These are phyloP conservation scores for Cladorrhinum samala DNA, from an alignment of 495 filamentous ascomycete species.

Conservation along the genomic window DNA sequence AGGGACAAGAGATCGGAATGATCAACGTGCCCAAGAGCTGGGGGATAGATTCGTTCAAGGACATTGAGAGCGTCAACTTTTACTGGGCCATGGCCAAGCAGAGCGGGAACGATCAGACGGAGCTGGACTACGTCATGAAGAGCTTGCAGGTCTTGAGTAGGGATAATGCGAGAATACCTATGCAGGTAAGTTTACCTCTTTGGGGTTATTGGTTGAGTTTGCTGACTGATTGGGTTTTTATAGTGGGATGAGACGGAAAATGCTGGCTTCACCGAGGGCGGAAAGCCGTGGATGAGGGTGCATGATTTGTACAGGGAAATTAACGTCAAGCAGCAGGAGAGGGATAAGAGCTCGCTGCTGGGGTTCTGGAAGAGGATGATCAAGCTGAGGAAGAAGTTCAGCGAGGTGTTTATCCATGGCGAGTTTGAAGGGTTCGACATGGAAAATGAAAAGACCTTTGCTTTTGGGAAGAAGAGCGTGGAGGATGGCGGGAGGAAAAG, in stretches of 20 bases:
- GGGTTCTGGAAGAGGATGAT: slow-evolving; percentile 43
- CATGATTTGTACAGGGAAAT: slow-evolving; percentile 38
- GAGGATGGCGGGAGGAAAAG: not conserved
- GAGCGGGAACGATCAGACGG: slow-evolving; percentile 19
- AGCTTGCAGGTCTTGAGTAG: slow-evolving; percentile 45
- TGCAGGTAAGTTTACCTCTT: too few relatives aligned
- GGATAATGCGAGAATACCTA: slow-evolving; percentile 57
- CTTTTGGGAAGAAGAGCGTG: slow-evolving; percentile 11
- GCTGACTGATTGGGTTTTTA: too few relatives aligned
- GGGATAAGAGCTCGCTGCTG: slow-evolving; percentile 33
- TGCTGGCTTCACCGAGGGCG: slow-evolving; percentile 42
- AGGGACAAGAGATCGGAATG: slow-evolving; percentile 69
- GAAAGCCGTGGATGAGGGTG: slow-evolving; percentile 48
- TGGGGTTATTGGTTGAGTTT: too few relatives aligned
- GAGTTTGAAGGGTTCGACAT: slow-evolving; percentile 37
- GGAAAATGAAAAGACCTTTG: slow-evolving; percentile 18
- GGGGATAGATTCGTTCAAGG: slow-evolving; percentile 59
- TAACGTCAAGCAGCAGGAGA: slow-evolving; percentile 39
- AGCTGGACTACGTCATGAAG: slow-evolving; percentile 32
- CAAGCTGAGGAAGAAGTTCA: slow-evolving; percentile 41
- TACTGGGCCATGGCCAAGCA: slow-evolving; percentile 36
- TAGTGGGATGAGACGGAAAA: slow-evolving; percentile 48
- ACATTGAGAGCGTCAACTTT: slow-evolving; percentile 57
- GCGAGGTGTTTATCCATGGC: slow-evolving; percentile 57
- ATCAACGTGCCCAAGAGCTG: slow-evolving; percentile 56